phyloP scores from a whole-genome alignment of 305 asterid species.

The Fraxinus latifolia region DNA sequence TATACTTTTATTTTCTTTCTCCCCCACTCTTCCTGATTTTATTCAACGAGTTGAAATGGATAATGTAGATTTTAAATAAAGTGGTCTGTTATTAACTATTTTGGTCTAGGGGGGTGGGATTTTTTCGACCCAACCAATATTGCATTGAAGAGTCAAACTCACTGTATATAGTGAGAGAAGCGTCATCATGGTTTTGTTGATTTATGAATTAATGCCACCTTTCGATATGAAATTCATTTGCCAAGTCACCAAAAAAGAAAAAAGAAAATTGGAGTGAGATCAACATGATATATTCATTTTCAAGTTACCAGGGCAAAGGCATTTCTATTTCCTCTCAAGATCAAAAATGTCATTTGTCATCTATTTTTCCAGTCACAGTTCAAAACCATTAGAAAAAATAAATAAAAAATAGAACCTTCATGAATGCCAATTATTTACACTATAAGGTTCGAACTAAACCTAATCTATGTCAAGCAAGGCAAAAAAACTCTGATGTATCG shows the following conservation, averaged over 20 bases:
- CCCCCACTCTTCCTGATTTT: background rate
- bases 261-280: background rate
- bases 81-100: background rate
- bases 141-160: background rate
- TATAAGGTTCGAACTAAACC: slow-evolving; percentile 3
- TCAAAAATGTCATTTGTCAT: background rate
- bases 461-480: slow-evolving; percentile 21
- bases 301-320: background rate
- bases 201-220: background rate
- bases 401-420: background rate
- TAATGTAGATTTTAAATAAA: background rate
- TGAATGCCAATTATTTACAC: slow-evolving; percentile 33
- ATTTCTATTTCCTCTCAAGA: background rate
- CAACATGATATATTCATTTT: background rate
- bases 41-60: background rate
- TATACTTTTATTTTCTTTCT: background rate
- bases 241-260: background rate
- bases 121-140: background rate
- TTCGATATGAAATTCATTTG: background rate
- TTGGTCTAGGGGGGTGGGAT: background rate
- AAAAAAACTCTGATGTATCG: slow-evolving; percentile 3
- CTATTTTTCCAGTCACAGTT: background rate
- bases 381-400: background rate
- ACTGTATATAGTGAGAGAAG: background rate
- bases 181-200: background rate